Conservation (phyloP, 768 basidiomycete species). For the Amanita polypyramis region DNA sequence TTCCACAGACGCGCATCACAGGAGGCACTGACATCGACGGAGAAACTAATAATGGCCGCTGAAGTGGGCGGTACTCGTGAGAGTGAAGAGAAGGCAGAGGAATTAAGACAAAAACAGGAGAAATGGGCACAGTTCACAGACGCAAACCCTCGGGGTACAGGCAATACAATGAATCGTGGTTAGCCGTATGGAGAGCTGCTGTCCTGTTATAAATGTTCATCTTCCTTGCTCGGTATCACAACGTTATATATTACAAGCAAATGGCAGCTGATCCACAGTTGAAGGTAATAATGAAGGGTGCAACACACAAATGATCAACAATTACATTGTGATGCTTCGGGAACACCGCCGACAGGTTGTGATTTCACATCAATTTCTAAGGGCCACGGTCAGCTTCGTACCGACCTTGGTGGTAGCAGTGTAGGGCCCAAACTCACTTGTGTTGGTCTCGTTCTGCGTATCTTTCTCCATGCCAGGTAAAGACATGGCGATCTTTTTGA, state of each 20-base stretch:
- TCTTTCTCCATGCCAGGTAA: constrained; percentile 94
- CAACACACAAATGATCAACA: constrained; percentile 38
- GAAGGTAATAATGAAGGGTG: constrained; percentile 9
- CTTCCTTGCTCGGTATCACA: constrained; percentile 6
- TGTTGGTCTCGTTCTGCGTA: constrained; percentile 44
- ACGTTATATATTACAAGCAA: constrained; percentile 11
- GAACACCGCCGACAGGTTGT: constrained; percentile 53
- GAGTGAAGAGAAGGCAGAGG: constrained; percentile 61
- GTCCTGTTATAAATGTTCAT: constrained; percentile 14
- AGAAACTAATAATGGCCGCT: constrained; percentile 67
- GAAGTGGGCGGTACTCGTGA: constrained; percentile 74
- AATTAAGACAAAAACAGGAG: constrained; percentile 78
- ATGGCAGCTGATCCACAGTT: background rate
- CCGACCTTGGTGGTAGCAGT: background rate
- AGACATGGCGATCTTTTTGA: constrained; percentile 99
- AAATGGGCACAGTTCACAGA: constrained; percentile 89
- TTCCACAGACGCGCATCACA: constrained; percentile 52
- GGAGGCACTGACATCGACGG: constrained; percentile 57
- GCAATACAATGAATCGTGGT: constrained; percentile 95
- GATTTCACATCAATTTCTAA: constrained; percentile 90
- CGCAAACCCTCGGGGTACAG: constrained; percentile 78
- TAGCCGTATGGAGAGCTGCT: constrained; percentile 21
- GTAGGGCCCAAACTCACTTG: constrained; percentile 27
- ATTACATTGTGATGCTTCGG: constrained; percentile 80
- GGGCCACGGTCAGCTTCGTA: background rate